Evolutionary conservation across 2,329 filamentous ascomycete species (phyloP).

Genomic region (Colletotrichum costaricense): DNA sequence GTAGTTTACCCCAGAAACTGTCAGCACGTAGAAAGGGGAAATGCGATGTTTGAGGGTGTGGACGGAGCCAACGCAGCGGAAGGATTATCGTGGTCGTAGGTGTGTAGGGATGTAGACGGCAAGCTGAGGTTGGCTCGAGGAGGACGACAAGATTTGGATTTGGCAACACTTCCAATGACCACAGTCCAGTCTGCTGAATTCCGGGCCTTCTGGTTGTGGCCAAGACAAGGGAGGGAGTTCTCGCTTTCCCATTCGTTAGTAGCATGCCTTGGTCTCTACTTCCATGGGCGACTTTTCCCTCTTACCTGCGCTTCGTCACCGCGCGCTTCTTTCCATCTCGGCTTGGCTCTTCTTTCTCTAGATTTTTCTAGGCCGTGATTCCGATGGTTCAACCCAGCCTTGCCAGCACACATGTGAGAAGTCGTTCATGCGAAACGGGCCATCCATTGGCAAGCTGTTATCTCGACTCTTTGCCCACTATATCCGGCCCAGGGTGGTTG

Average conservation of each 20-base stretch:
- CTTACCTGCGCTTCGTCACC: too few species aligned
- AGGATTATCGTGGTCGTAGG: background rate
- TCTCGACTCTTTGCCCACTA: background rate
- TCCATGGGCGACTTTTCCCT: too few species aligned
- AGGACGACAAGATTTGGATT: background rate
- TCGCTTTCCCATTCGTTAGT: too few species aligned
- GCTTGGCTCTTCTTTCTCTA: background rate
- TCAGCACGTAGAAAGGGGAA: conserved; percentile 3
- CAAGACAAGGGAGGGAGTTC: background rate
- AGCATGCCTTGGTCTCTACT: too few species aligned
- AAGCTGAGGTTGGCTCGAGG: background rate
- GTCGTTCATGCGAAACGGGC: background rate
- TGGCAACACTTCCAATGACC: too few species aligned
- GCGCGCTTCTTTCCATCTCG: background rate
- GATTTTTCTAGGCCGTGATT: too few species aligned
- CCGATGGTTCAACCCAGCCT: background rate
- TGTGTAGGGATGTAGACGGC: background rate
- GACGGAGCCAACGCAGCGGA: background rate
- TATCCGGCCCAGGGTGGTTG: background rate
- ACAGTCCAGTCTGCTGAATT: background rate
- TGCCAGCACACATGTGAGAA: background rate
- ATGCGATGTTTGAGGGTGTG: background rate
- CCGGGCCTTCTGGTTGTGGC: background rate
- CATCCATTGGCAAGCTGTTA: background rate
- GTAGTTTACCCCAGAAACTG: background rate